These are phyloP conservation scores for Neonectria hederae DNA, from an alignment of 2,329 filamentous ascomycete genomes.

Conservation along the genomic window DNA sequence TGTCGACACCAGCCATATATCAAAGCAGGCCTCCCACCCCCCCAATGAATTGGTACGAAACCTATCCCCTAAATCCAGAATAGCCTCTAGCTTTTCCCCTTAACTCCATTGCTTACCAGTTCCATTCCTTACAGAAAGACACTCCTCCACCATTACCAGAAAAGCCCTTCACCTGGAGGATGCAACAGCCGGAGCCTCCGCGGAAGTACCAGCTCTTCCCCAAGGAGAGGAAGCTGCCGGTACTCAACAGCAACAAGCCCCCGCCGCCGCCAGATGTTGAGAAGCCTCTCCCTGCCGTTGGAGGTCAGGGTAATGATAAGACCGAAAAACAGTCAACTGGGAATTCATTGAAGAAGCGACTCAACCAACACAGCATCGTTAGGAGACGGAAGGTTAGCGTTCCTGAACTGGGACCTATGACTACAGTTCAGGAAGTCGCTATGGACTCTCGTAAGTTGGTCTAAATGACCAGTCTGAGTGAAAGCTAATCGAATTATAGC, in stretches of 20 bases:
- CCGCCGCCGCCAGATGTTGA: slow-evolving; percentile 55
- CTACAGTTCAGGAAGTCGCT: slow-evolving; percentile 71
- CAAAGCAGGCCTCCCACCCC: slow-evolving; percentile 57
- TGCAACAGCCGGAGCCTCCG: slow-evolving; percentile 62
- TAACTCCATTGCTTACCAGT: slow-evolving; percentile 27
- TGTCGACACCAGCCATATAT: slow-evolving; percentile 60
- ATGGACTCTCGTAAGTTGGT: slow-evolving; percentile 75
- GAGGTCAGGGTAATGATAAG: slow-evolving; percentile 53
- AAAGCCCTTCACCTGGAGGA: slow-evolving; percentile 66
- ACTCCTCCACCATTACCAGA: slow-evolving; percentile 48
- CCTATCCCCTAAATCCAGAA: slow-evolving; percentile 22
- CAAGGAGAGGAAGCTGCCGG: slow-evolving; percentile 58
- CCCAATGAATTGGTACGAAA: slow-evolving; percentile 56
- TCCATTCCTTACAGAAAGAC: slow-evolving; percentile 28
- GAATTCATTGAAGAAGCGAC: slow-evolving; percentile 59
- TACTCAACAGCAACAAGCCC: slow-evolving; percentile 57
- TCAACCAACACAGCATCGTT: slow-evolving; percentile 66
- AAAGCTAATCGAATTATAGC: slow-evolving; percentile 54
- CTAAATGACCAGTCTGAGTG: not conserved
- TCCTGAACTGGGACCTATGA: slow-evolving; percentile 73
- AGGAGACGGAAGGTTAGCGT: slow-evolving; percentile 71
- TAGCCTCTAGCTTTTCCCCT: slow-evolving; percentile 3
- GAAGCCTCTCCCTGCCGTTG: slow-evolving; percentile 57
- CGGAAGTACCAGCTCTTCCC: slow-evolving; percentile 72
- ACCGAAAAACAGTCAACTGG: slow-evolving; percentile 49